Base-by-base conservation (phyloP, 495 filamentous ascomycete species). In the Articulospora tetracladia region DNA sequence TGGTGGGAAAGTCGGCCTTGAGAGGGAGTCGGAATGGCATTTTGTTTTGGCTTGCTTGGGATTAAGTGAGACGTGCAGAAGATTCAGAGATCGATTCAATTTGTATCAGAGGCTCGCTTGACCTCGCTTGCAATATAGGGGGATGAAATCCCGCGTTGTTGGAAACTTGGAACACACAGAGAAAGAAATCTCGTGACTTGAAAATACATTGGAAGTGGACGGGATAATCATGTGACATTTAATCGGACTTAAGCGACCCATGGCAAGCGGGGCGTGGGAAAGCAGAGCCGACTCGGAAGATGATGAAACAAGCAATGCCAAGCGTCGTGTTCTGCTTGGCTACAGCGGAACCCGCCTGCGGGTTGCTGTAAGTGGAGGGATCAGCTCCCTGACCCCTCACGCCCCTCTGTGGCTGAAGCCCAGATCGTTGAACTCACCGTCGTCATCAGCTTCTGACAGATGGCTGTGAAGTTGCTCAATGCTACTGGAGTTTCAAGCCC, bases 1-100 rank as follows among this genome's bases (percentile, higher is more conserved):
- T 61, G 24, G 60, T 23, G 15, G 66, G 57, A 28, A 68, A 68
- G 46, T 68, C 66, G 39, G 57, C 20, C 7, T 24, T 41, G 15
- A 24, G 46, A 3, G 66, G 62, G 15, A 56, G 28, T 0, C 65
- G 50, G 12, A 56, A 47, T 17, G 47, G 8, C 39, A 34, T 64
- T 41, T 24, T 28, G 19, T 19, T 32, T 41, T 36, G 27, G 41
- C 23, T 2, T 32, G 12, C 26, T 28, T 50, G 11, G 30, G 30
- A 34, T 34, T 34, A 15, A 34, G 15, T 34, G 30, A n/a, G n/a
- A n/a, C n/a, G n/a, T n/a, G n/a, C n/a, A n/a, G n/a, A n/a, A n/a
- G n/a, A n/a, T n/a, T n/a, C n/a, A n/a, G n/a, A n/a, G n/a, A n/a
- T n/a, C n/a, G n/a, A 34, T 34, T 34, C 30, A 34, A 34, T 34